Evolutionary conservation across 129 eudicot species (phyloP), one percentile per base, ranked within the genome.

Genomic region (Gnaphalium uliginosum): DNA sequence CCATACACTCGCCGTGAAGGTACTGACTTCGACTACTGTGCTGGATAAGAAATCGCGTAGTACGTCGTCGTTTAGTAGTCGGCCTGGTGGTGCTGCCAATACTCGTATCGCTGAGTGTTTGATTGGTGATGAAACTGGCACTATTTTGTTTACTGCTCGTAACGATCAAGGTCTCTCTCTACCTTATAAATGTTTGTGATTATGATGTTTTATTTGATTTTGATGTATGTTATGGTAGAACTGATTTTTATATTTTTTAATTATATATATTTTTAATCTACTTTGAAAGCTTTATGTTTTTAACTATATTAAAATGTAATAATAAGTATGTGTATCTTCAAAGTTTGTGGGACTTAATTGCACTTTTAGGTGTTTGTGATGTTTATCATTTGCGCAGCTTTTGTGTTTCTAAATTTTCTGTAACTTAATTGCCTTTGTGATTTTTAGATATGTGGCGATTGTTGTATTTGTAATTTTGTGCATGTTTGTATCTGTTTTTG

Each of bases 61-160:
- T 64, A 24, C 92, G 25, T 74, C 73, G 54, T 79, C 84, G 9
- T 78, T 83, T 56, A 85, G 82, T 69, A 78, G 86, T 26, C 84
- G 88, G 0, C 54, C 76, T 0, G 69, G 81, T 21, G 84, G 74
- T 14, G 82, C 59, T 72, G 84, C 89, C 13, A 81, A 87, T 53
- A 84, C 89, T 80, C 87, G 86, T 25, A 86, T 91, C 75, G 89
- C 90, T 23, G 97, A 92, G 81, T 92, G 97, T 77, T 87, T 89
- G 48, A 87, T 92, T 64, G 97, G 93, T 5, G 97, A 92, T 53
- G 97, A 92, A 22, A 92, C 97, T 32, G 97, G 83, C 69, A 78
- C 92, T 41, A 84, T 91, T 58, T 82, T 91, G 75, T 91, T 91
- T 74, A 86, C 97, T 50, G 96, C 93, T 50, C 89, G 97, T 25